Evolutionary conservation across 345 rosid genomes (phyloP).

Genomic region (Brassica napus): DNA sequence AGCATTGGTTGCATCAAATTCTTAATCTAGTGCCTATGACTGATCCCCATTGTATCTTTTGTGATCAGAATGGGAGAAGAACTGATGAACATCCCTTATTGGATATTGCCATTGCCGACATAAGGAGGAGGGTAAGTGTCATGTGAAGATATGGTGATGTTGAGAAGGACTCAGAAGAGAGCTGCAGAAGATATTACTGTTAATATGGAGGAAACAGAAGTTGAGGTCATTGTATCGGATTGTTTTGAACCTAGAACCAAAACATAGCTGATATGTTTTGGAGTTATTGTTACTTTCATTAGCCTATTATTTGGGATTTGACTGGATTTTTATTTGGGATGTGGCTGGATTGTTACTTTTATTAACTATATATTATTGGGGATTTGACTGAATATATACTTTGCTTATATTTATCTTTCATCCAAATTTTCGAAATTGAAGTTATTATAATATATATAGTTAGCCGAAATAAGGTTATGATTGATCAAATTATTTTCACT

Average conservation of each 20-base stretch:
- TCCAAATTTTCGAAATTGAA: neutral
- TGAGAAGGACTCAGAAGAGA: conserved; percentile 10
- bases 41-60: conserved; percentile 42
- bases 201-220: neutral
- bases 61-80: neutral
- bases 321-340: neutral
- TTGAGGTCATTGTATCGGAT: conserved; percentile 5
- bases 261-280: neutral
- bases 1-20: conserved; percentile 43
- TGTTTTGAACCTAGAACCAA: neutral
- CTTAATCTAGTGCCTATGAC: conserved; percentile 43
- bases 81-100: neutral
- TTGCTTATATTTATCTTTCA: neutral
- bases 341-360: neutral
- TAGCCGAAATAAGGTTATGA: neutral
- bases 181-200: neutral
- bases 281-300: neutral
- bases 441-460: neutral
- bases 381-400: neutral
- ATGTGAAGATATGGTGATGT: neutral
- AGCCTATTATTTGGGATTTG: neutral
- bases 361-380: neutral
- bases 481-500: neutral
- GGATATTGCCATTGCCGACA: conserved; percentile 11
- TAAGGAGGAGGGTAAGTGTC: conserved; percentile 42